These are phyloP conservation scores for Triticum urartu DNA, from an alignment of 176 grass and related monocot species.

Conservation along the genomic window DNA sequence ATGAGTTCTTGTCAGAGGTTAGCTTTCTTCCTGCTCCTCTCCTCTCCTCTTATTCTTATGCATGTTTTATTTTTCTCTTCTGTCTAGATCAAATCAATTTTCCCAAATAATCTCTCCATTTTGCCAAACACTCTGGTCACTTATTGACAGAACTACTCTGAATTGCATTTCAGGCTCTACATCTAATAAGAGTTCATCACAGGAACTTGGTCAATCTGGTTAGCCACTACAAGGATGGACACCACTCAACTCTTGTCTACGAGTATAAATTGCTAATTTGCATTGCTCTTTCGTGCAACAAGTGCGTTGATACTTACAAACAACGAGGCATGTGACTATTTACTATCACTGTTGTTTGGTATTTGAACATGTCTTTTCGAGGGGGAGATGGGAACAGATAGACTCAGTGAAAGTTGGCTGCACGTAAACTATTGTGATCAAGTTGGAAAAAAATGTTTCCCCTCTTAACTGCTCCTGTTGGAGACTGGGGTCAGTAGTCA, in stretches of 20 bases:
- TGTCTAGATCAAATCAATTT: neutral
- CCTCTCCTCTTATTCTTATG: neutral
- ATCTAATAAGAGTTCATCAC: slow-evolving; percentile 58
- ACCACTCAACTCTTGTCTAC: slow-evolving; percentile 38
- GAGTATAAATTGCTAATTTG: slow-evolving; percentile 23
- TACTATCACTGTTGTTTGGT: too few relatives aligned
- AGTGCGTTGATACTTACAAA: too few relatives aligned
- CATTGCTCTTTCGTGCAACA: too few relatives aligned
- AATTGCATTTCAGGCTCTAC: slow-evolving; percentile 42
- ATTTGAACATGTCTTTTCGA: too few relatives aligned
- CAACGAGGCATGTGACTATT: too few relatives aligned
- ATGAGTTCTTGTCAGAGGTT: too few relatives aligned
- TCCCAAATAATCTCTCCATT: neutral
- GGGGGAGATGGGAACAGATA: too few relatives aligned
- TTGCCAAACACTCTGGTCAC: neutral
- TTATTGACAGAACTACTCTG: neutral
- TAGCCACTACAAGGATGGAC: slow-evolving; percentile 54
- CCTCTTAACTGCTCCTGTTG: too few relatives aligned
- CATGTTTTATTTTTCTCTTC: neutral
- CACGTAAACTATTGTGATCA: too few relatives aligned
- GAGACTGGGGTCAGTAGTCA: too few relatives aligned
- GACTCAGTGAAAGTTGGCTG: too few relatives aligned
- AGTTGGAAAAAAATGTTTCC: too few relatives aligned
- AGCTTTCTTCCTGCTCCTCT: neutral
- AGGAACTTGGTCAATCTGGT: slow-evolving; percentile 57